These are phyloP conservation scores for Rhododendron williamsianum DNA, from an alignment of 148 eudicot genomes.

Conservation along the genomic window DNA sequence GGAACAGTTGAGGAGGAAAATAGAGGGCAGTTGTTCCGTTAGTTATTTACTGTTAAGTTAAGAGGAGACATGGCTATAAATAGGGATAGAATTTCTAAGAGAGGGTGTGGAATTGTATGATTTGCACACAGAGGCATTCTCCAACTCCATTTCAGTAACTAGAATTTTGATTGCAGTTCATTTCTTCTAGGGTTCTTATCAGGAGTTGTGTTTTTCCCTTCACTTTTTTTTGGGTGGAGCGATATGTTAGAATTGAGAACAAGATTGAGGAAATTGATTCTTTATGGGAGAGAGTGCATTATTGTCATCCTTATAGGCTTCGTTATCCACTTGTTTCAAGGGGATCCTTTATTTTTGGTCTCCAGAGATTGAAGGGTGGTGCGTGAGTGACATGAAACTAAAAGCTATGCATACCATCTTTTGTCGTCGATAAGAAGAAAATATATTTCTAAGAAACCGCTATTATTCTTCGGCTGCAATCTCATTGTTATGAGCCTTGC, in stretches of 20 bases:
- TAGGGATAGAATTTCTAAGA: background rate
- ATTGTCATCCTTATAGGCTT: background rate
- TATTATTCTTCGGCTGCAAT: background rate
- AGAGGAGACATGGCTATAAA: background rate
- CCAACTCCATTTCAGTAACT: background rate
- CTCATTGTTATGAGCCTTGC: background rate
- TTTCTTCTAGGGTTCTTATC: no score
- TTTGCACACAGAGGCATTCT: background rate
- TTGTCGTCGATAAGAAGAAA: background rate
- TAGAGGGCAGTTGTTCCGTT: background rate
- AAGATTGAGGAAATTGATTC: background rate
- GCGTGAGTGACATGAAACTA: background rate
- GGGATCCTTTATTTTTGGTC: background rate
- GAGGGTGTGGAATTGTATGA: background rate
- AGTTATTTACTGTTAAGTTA: background rate
- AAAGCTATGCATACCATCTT: background rate
- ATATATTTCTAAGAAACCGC: background rate
- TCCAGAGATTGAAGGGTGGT: background rate
- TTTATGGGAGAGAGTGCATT: background rate
- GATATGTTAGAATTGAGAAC: background rate
- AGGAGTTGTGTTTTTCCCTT: background rate
- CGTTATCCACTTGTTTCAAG: background rate
- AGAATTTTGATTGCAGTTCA: background rate
- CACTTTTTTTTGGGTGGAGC: background rate
- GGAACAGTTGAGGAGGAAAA: background rate